Base-by-base conservation (phyloP, 2,329 filamentous ascomycete genomes). In the Nannizziopsis arthrosporioides region DNA sequence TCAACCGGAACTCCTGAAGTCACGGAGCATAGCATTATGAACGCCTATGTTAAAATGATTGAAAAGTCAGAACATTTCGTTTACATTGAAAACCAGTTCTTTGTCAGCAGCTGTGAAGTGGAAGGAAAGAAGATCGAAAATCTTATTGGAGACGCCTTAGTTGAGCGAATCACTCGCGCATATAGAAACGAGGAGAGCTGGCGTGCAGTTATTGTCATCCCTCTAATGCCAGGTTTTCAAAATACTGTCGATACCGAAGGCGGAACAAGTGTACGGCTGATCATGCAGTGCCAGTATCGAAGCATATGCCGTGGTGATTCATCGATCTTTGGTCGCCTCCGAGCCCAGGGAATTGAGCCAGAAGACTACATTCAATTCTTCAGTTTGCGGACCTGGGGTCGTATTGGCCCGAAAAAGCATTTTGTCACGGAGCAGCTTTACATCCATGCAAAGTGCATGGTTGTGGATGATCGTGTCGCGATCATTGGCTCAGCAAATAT, bases 271-370 rank as follows among this genome's bases (percentile, higher is more conserved):
- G 96, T 90, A 0, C 71, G 87, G 44, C 88, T 89, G 12, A 98
- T 96, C 59, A 96, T 98, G 87, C 89, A 96, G 63, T 96, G 94
- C 61, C 92, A 96, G 63, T 98, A 92, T 73, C 94, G 93, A 67
- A 94, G 87, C 0, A 94, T 98, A 54, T 86, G 84, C 59, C 82
- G 92, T 37, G 92, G 92, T 3, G 83, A 93, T 55, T 75, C 95
- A 61, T 94, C 87, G 2, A 96, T 98, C 44, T 92, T 84, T 56
- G 87, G 78, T 30, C 83, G 84, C 59, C 78, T 95, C 47, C 73
- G 73, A 49, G 78, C 77, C 6, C 73, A 84, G 51, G 88, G 85
- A 1, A 78, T 92, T 1, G 81, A 95, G 57, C 87, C 89, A 0
- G 76, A 59, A 55, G 68, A 95, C 53, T 77, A 96, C 64, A 81